Conservation (phyloP, 495 filamentous ascomycete genomes). For the Tetracladium setigerum region DNA sequence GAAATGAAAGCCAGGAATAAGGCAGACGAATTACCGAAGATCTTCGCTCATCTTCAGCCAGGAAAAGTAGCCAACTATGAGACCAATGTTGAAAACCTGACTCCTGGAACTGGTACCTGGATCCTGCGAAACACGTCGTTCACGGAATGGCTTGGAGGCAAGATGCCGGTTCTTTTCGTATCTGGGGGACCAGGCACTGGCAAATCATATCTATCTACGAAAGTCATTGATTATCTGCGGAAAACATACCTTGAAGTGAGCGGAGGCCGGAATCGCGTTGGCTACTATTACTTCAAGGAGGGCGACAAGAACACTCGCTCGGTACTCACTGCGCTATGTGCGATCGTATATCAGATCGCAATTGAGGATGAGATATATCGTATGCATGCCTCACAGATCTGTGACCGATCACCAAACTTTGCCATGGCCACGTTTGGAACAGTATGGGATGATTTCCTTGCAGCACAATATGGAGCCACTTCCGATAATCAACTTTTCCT, state of each 20-base stretch:
- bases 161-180: conserved; percentile 6
- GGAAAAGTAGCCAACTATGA: conserved; percentile 8
- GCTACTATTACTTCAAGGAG: conserved; percentile 10
- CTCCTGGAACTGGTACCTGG: conserved; percentile 9
- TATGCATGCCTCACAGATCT: conserved; percentile 4
- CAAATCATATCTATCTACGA: conserved; percentile 9
- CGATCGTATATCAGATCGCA: conserved; percentile 9
- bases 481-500: conserved; percentile 9
- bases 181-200: conserved; percentile 9
- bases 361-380: conserved; percentile 6
- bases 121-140: conserved; percentile 2
- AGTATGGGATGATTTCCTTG: conserved; percentile 11
- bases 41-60: conserved; percentile 9
- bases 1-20: conserved; percentile 10
- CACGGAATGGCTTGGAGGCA: conserved; percentile 4
- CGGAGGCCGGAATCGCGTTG: conserved; percentile 3
- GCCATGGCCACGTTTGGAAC: conserved; percentile 3
- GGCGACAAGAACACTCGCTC: conserved; percentile 6
- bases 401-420: conserved; percentile 7
- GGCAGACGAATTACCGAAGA: conserved; percentile 8
- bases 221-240: conserved; percentile 9
- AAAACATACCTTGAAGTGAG: conserved; percentile 1
- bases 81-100: conserved; percentile 2
- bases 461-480: conserved; percentile 1
- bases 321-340: conserved; percentile 3